These are phyloP conservation scores for Apiotrichum akiyoshidainum DNA, from an alignment of 1,284 basidiomycete genomes.

Conservation along the genomic window DNA sequence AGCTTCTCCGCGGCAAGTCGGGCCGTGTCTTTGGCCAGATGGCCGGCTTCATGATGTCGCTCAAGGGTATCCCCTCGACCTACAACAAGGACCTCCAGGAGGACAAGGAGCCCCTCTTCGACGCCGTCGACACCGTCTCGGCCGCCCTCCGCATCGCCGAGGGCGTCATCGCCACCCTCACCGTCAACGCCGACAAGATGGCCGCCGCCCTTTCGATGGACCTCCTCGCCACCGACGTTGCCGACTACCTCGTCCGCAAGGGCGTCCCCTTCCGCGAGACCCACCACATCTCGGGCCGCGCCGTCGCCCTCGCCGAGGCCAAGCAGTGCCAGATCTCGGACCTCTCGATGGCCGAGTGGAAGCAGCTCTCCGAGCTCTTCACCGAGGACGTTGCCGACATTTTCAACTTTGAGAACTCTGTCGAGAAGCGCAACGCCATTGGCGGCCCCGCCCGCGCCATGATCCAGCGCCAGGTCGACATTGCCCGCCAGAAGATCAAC, in stretches of 20 bases:
- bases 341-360: conserved; percentile 74
- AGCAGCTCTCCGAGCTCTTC: conserved; percentile 72
- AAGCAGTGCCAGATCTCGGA: conserved; percentile 75
- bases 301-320: conserved; percentile 88
- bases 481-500: conserved; percentile 55
- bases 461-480: conserved; percentile 76
- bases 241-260: conserved; percentile 96
- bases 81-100: conserved; percentile 99
- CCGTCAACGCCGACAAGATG: conserved; percentile 88
- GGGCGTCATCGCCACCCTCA: conserved; percentile 86
- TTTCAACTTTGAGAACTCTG: conserved; percentile 90
- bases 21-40: conserved; percentile 94
- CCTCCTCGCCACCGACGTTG: conserved; percentile 93
- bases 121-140: conserved; percentile 85
- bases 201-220: conserved; percentile 86
- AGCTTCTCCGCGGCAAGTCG: conserved; percentile 89
- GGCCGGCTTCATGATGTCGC: conserved; percentile 97
- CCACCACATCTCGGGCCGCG: conserved; percentile 94
- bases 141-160: conserved; percentile 89
- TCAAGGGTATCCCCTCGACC: conserved; percentile 95
- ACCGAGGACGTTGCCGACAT: conserved; percentile 73
- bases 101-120: conserved; percentile 96
- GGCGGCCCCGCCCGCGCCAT: conserved; percentile 84
- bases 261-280: conserved; percentile 98
- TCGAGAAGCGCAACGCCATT: conserved; percentile 89